Percentiles rank a stretch among this genome's conserved stretches.
Conservation (phyloP, 345 rosid genomes). For the Theobroma cacao region DNA sequence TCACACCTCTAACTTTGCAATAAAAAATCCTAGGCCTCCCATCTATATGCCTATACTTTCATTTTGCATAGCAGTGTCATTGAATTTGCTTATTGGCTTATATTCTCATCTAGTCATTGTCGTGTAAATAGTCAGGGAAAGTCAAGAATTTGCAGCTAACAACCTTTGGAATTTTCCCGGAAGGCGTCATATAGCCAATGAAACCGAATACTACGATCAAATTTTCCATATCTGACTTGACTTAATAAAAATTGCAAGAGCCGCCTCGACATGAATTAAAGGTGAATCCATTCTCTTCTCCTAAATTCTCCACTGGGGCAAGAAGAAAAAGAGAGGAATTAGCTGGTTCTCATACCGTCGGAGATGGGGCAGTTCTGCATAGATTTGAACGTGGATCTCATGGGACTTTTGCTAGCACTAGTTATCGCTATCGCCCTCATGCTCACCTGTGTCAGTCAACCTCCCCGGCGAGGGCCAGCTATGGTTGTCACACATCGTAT, state of each 20-base stretch:
- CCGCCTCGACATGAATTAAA: not conserved
- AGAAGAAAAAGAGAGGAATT: not conserved
- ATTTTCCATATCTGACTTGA: not conserved
- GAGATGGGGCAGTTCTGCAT: constrained; percentile 5
- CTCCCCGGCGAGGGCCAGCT: not conserved
- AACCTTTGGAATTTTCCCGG: not conserved
- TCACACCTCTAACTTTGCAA: too few relatives aligned
- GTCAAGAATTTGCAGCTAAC: not conserved
- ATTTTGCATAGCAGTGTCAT: too few relatives aligned
- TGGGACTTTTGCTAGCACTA: constrained; percentile 3
- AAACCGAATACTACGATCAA: too few relatives aligned
- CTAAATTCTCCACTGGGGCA: not conserved
- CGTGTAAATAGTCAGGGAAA: not conserved
- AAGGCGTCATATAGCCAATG: too few relatives aligned
- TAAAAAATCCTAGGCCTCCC: too few relatives aligned
- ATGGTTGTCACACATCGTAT: not conserved
- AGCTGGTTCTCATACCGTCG: not conserved
- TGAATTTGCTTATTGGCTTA: not conserved
- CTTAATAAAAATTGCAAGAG: not conserved
- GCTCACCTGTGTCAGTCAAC: constrained; percentile 1
- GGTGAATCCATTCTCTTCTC: not conserved
- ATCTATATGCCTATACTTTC: not conserved
- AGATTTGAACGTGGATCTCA: not conserved
- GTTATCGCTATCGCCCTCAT: not conserved
- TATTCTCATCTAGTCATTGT: not conserved